Percentiles rank a stretch among this genome's conserved stretches.
Conservation (phyloP, 495 filamentous ascomycete genomes). For the Annulohypoxylon nitens region DNA sequence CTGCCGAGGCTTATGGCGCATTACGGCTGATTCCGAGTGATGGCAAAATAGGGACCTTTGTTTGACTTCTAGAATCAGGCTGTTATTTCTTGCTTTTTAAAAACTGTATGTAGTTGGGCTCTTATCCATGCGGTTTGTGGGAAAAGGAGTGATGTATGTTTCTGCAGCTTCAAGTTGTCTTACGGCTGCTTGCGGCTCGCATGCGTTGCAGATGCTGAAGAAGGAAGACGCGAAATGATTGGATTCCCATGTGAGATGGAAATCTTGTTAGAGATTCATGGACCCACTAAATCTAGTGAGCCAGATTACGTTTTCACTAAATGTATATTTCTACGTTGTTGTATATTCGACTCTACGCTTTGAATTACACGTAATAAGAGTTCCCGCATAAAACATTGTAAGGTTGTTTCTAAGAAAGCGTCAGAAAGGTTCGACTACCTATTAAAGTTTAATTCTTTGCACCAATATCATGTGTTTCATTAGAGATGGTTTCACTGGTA, state of each 20-base stretch:
- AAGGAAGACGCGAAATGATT: neutral
- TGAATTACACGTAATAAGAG: neutral
- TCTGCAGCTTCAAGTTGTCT: constrained; percentile 37
- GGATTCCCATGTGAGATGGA: neutral
- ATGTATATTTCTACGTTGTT: neutral
- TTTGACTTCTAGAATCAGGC: neutral
- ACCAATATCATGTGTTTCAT: too few species aligned
- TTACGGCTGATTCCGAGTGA: constrained; percentile 22
- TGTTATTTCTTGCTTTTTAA: too few species aligned
- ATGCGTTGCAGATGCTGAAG: neutral
- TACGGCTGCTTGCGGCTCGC: constrained; percentile 43
- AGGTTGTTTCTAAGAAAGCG: neutral
- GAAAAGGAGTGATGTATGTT: constrained; percentile 11
- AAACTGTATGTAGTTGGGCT: neutral
- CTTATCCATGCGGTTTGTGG: neutral
- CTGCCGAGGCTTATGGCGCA: constrained; percentile 7
- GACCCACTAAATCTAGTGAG: neutral
- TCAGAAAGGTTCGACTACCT: too few species aligned
- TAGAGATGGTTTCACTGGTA: too few species aligned
- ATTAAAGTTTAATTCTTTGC: too few species aligned
- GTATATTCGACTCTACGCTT: neutral
- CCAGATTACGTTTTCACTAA: neutral
- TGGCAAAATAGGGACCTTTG: neutral
- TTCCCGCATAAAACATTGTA: neutral
- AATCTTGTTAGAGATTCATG: neutral